Evolutionary conservation across 495 filamentous ascomycete genomes (phyloP).

Genomic region (Penicillium goetzii): DNA sequence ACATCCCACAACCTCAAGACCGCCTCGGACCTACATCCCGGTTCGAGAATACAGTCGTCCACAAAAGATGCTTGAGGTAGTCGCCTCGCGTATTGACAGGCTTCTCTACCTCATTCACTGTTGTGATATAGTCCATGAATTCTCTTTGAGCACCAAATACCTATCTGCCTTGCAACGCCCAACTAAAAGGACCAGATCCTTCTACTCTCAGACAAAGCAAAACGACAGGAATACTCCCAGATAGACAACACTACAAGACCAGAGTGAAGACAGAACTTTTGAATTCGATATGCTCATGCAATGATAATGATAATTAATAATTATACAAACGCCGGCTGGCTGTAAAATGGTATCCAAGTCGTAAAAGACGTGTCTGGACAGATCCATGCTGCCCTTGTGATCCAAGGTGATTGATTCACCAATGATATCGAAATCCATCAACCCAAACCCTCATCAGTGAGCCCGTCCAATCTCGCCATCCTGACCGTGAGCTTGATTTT

Average conservation of each 20-base stretch:
- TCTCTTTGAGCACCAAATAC: too few relatives aligned
- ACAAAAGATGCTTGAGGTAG: too few relatives aligned
- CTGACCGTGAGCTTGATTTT: background rate
- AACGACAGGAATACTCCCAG: background rate
- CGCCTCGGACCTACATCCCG: too few relatives aligned
- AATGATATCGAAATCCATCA: background rate
- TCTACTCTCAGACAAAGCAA: too few relatives aligned
- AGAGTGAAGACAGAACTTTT: background rate
- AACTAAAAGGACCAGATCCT: too few relatives aligned
- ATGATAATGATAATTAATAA: conserved; percentile 3
- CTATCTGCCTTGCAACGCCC: too few relatives aligned
- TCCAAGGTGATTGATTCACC: background rate
- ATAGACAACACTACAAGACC: background rate
- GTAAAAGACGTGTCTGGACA: conserved; percentile 12
- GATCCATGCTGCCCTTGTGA: conserved; percentile 3
- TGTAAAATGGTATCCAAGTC: conserved; percentile 5
- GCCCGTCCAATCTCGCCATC: conserved; percentile 12
- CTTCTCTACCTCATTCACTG: too few relatives aligned
- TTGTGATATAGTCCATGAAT: too few relatives aligned
- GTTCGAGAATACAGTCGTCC: too few relatives aligned
- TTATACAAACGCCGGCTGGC: conserved; percentile 6
- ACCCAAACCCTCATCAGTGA: background rate
- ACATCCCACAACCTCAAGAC: too few relatives aligned
- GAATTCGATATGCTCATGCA: background rate
- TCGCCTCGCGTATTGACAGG: too few relatives aligned